Conservation (phyloP, 768 basidiomycete genomes). For the Pulveroboletus sp. region DNA sequence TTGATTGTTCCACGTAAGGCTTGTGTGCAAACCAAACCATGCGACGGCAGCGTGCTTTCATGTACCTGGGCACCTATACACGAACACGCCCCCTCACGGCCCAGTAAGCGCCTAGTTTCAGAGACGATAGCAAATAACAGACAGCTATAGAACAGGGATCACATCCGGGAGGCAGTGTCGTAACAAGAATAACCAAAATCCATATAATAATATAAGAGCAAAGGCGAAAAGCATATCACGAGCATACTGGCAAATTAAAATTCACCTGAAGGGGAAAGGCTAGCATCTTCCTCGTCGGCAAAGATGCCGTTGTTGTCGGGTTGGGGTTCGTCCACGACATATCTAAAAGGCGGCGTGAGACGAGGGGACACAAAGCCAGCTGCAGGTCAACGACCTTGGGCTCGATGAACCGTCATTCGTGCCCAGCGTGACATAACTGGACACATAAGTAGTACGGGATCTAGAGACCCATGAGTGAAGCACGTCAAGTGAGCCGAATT, state of each 20-base stretch:
- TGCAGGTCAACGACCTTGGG: constrained; percentile 10
- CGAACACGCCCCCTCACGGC: constrained; percentile 1
- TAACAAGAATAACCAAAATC: background rate
- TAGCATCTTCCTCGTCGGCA: constrained; percentile 1
- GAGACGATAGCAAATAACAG: background rate
- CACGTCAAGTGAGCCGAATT: background rate
- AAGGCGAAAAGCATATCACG: background rate
- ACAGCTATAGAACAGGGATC: background rate
- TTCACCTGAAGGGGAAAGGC: constrained; percentile 1
- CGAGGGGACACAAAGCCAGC: background rate
- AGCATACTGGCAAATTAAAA: constrained; percentile 6
- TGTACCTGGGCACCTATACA: constrained; percentile 11
- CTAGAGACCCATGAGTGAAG: constrained; percentile 1
- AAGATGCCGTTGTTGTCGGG: background rate
- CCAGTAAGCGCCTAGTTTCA: background rate
- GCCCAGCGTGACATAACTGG: background rate
- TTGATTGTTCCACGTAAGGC: constrained; percentile 8
- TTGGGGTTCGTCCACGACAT: background rate
- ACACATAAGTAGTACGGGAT: constrained; percentile 1
- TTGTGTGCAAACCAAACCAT: constrained; percentile 5
- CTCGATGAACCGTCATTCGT: background rate
- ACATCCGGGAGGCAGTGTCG: constrained; percentile 1
- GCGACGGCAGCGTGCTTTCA: constrained; percentile 19
- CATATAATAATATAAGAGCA: background rate
- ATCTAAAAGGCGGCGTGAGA: constrained; percentile 17